Base-by-base conservation (phyloP, 805 yeast genomes). In the Hanseniaspora nectarophila region DNA sequence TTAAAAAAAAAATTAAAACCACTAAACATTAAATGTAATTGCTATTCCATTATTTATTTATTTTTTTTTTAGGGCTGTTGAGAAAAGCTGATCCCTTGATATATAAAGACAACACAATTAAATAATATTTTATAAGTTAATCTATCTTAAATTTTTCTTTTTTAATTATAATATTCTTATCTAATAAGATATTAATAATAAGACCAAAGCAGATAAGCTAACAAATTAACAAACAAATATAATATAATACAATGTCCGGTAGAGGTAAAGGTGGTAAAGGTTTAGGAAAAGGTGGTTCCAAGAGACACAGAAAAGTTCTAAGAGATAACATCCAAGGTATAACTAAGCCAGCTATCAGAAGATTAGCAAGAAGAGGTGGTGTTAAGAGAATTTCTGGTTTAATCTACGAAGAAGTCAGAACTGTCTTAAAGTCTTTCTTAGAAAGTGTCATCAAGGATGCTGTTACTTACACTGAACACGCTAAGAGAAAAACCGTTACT, bases 181-280 rank as follows among this genome's bases (percentile, higher is more conserved):
- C 13, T 39, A 24, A 20, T 24, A 37, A 16, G 33, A 45, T 33
- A 21, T n/a, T 16, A 20, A 12, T 33, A 5, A 51, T 4, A 21
- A 45, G 42, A 47, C 43, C 52, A 46, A 33, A 50, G 48, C 48
- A 43, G 48, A 53, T 45, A 46, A 47, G 43, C 52, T 45, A 42
- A 53, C 26, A 53, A 33, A 43, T 35, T 35, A 42, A 46, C 28
- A 54, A 28, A 24, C 44, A 32, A 40, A 54, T 45, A 44, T 43
- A 51, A 45, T 32, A 53, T 35, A 26, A 34, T 34, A 77, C 60
- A 68, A 87, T 88, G 95, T 86, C 96, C 72, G 96, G 97, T 73
- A 89, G 97, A 81, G 97, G 97, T 70, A 90, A 90, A 86, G 97
- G 97, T 70, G 97, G 97, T 70, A 90, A 90, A 85, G 97, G 97